Percentiles rank a stretch among this genome's conserved stretches.
Conservation (phyloP, 2,329 filamentous ascomycete genomes). For the Gyromitra esculenta region DNA sequence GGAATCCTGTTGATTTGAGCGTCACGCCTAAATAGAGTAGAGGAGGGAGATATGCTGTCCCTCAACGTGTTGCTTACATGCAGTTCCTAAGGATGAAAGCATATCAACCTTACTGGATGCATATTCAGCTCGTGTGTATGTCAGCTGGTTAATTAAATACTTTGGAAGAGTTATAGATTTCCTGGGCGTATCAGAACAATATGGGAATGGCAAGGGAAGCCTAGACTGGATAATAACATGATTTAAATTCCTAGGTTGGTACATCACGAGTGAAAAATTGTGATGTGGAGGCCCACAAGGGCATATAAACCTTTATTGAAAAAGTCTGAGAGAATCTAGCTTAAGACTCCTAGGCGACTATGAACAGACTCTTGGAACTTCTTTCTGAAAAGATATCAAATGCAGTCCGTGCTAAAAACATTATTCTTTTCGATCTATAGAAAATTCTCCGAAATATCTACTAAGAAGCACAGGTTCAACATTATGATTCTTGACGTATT, state of each 20-base stretch:
- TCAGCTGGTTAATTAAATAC: background rate
- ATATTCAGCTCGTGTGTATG: background rate
- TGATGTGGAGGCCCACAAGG: conserved; percentile 7
- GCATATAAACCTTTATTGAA: background rate
- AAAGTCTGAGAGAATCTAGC: background rate
- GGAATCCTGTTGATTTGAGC: background rate
- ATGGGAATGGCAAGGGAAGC: background rate
- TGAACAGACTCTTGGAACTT: background rate
- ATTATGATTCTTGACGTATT: conserved; percentile 8
- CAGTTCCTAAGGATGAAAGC: background rate
- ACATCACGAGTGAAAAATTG: background rate
- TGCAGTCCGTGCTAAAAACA: background rate
- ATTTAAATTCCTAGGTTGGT: background rate
- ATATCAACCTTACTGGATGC: background rate
- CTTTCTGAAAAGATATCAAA: background rate
- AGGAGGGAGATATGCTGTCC: too few species aligned
- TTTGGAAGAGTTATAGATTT: background rate
- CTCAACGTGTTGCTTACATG: background rate
- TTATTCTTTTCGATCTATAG: background rate
- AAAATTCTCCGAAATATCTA: conserved; percentile 12
- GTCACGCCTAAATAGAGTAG: background rate
- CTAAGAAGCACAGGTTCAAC: background rate
- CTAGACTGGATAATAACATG: background rate
- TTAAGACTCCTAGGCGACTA: too few species aligned
- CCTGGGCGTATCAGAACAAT: background rate